Base-by-base conservation (phyloP, 1,139 yeast genomes). In the Lodderomyces metapsilosis region DNA sequence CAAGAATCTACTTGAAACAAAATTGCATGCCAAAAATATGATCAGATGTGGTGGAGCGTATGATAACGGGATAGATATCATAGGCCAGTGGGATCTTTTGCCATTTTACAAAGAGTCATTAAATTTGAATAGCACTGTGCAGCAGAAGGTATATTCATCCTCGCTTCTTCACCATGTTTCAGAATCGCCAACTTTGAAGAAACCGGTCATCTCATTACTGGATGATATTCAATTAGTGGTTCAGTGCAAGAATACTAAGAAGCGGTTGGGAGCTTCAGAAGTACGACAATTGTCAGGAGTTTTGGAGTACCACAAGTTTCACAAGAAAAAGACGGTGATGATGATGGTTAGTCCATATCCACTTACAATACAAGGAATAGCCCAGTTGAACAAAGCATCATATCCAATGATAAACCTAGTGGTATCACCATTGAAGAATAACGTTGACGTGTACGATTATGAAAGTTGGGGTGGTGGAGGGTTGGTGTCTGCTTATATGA, bases 31-130 rank as follows among this genome's bases (percentile, higher is more conserved):
- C 48, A 71, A 68, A 43, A 68, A 74, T 42, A 39, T 71, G 35
- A 40, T 56, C 4, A 56, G 70, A 21, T 57, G 59, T 4, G 95
- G 95, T 2, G 92, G 94, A 0, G 68, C 87, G 0, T 76, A 77
- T 46, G 95, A 87, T 54, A 75, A 78, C 39, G 95, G 95, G 0
- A 71, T 85, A 5, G 95, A 87, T 57, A 64, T 86, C 1, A 62
- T 72, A 11, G 88, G 87, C 0, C 64, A 64, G 36, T 82, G 88
- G 88, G 68, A 78, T 43, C 54, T 82, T 21, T 39, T 50, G 2
- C 56, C 54, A 17, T 68, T 60, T 46, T 58, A 59, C 48, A 3
- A 33, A 44, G 16, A 25, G 3, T 36, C 31, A 33, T 28, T 28
- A 11, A 28, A 5, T 18, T n/a, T 28, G 18, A 28, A 15, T 10